Conservation (phyloP, 2,329 filamentous ascomycete species). For the Pseudogymnoascus sp. region DNA sequence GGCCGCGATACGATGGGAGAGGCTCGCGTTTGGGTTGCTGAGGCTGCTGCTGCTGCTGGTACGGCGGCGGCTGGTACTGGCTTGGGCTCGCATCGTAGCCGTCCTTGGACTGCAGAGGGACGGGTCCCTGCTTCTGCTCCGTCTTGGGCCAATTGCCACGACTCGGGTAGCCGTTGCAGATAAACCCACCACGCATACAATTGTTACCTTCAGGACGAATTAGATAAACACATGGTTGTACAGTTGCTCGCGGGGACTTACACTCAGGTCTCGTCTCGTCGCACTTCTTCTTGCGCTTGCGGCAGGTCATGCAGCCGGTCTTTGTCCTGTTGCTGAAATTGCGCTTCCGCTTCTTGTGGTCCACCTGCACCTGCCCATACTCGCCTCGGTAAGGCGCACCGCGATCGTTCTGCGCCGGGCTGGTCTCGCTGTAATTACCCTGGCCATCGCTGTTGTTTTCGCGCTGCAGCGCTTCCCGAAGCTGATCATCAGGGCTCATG, state of each 20-base stretch:
- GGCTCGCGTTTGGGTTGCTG: constrained; percentile 40
- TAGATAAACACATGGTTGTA: constrained; percentile 10
- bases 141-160: constrained; percentile 72
- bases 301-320: constrained; percentile 88
- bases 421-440: constrained; percentile 30
- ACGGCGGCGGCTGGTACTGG: constrained; percentile 41
- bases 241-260: constrained; percentile 39
- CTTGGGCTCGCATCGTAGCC: constrained; percentile 40
- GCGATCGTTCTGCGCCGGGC: constrained; percentile 29
- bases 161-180: constrained; percentile 83
- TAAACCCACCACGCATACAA: constrained; percentile 80
- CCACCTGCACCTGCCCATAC: constrained; percentile 39
- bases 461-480: constrained; percentile 42
- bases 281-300: constrained; percentile 93
- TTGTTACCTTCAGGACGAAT: constrained; percentile 58
- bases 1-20: constrained; percentile 51
- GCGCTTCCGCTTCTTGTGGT: constrained; percentile 62
- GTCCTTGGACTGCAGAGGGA: constrained; percentile 80
- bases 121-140: constrained; percentile 55
- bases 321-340: constrained; percentile 95
- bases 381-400: constrained; percentile 28
- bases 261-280: constrained; percentile 90
- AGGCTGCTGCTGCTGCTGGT: constrained; percentile 18
- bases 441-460: constrained; percentile 35
- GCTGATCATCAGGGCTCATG: constrained; percentile 38